Evolutionary conservation across 2,329 filamentous ascomycete species (phyloP).

Genomic region (Tolypocladium cylindrosporum): DNA sequence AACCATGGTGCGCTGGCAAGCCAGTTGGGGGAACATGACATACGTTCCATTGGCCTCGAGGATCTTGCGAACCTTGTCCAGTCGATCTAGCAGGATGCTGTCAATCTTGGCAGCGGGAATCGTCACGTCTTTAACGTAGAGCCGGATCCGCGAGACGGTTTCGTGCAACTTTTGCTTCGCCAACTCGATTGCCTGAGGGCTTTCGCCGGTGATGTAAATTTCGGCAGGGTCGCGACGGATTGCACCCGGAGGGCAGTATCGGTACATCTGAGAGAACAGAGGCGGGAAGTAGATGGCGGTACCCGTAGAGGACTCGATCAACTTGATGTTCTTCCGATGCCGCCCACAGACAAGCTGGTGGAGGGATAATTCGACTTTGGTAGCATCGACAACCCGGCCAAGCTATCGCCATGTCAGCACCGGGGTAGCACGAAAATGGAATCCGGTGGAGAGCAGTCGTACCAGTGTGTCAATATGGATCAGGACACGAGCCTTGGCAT

Average conservation of each 20-base stretch:
- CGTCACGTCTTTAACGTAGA: constrained; percentile 84
- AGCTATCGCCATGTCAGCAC: constrained; percentile 37
- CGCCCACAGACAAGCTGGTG: constrained; percentile 90
- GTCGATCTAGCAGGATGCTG: constrained; percentile 77
- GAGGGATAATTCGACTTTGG: constrained; percentile 75
- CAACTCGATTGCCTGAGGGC: constrained; percentile 68
- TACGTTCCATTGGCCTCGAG: constrained; percentile 95
- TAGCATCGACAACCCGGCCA: constrained; percentile 63
- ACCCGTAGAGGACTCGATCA: constrained; percentile 90
- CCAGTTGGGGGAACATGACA: constrained; percentile 82
- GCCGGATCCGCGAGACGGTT: constrained; percentile 67
- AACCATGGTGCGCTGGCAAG: constrained; percentile 73
- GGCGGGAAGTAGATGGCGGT: constrained; percentile 98
- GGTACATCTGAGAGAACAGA: constrained; percentile 83
- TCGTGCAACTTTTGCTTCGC: constrained; percentile 91
- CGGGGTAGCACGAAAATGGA: not conserved
- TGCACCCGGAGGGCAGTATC: constrained; percentile 77
- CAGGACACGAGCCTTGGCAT: constrained; percentile 89
- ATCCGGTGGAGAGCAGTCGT: constrained; percentile 11
- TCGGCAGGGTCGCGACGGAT: constrained; percentile 75
- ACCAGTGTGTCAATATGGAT: constrained; percentile 97
- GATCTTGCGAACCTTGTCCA: constrained; percentile 96
- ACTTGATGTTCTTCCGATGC: constrained; percentile 92
- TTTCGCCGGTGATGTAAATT: constrained; percentile 92
- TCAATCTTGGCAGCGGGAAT: constrained; percentile 91